Evolutionary conservation across 768 basidiomycete species (phyloP).

Genomic region (Pholiota conissans): DNA sequence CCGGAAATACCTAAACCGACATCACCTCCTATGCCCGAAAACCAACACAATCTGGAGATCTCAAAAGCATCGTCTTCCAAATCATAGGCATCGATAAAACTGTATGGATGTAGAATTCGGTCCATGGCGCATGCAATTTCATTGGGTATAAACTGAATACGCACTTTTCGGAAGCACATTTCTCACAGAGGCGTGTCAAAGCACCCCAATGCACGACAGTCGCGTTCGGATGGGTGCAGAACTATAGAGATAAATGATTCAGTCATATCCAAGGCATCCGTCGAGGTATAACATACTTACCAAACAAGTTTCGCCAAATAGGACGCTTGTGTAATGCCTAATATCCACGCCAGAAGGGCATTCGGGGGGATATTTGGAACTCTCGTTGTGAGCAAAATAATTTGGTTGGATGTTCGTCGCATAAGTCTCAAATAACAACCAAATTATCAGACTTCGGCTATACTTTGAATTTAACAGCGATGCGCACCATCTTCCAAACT

Average conservation of each 20-base stretch:
- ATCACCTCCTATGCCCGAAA: too few species aligned
- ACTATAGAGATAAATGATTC: too few species aligned
- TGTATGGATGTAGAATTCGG: too few species aligned
- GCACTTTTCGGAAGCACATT: neutral
- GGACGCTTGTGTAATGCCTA: neutral
- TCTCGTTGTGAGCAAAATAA: neutral
- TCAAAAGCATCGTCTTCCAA: too few species aligned
- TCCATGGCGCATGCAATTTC: too few species aligned
- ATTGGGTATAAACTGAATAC: too few species aligned
- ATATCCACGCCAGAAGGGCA: neutral
- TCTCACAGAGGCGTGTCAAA: neutral
- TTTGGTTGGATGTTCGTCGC: neutral
- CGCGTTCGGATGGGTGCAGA: neutral
- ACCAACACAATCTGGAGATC: too few species aligned
- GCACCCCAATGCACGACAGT: neutral
- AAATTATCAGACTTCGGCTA: too few species aligned
- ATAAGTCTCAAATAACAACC: neutral
- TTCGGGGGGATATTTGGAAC: neutral
- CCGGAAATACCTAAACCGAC: too few species aligned
- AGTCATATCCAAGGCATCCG: neutral
- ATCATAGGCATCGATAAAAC: too few species aligned
- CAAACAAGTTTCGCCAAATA: neutral
- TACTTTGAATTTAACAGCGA: too few species aligned
- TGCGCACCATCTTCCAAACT: neutral
- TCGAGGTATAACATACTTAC: neutral